Conservation (phyloP, 2,329 filamentous ascomycete genomes). For the Venturia pyrina region DNA sequence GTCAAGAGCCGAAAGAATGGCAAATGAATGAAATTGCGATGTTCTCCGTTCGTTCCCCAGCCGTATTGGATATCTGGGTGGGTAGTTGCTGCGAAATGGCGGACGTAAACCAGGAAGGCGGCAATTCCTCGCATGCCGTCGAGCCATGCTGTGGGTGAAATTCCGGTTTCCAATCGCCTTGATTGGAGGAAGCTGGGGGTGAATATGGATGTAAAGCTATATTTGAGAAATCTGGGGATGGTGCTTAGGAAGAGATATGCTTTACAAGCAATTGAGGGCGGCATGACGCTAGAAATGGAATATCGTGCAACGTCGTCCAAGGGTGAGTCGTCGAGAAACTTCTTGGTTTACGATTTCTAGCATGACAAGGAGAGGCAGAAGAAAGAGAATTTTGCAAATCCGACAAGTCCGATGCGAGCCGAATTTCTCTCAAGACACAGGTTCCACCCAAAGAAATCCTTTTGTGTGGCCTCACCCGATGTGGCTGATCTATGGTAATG, state of each 20-base stretch:
- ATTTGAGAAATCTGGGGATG: not conserved
- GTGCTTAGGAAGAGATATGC: too few relatives aligned
- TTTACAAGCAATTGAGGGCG: too few relatives aligned
- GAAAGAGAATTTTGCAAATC: too few relatives aligned
- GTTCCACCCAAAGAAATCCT: too few relatives aligned
- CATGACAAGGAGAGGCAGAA: too few relatives aligned
- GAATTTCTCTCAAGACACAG: too few relatives aligned
- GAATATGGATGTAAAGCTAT: not conserved
- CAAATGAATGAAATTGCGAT: not conserved
- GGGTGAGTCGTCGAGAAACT: not conserved
- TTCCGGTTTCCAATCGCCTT: not conserved
- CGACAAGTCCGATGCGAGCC: too few relatives aligned
- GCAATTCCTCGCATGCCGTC: slow-evolving; percentile 15
- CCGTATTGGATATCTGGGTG: slow-evolving; percentile 6
- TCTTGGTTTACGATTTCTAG: not conserved
- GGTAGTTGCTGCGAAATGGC: slow-evolving; percentile 11
- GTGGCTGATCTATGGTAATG: too few relatives aligned
- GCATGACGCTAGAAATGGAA: too few relatives aligned
- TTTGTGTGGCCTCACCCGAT: too few relatives aligned
- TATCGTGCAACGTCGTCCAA: too few relatives aligned
- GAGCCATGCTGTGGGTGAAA: slow-evolving; percentile 13
- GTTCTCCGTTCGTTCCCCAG: slow-evolving; percentile 12
- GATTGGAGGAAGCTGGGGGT: not conserved
- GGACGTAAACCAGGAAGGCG: slow-evolving; percentile 14
- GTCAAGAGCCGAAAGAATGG: too few relatives aligned